A percentile compares a stretch with the other conserved stretches of the same genome.
Evolutionary conservation across 1,284 basidiomycete species (phyloP).

Genomic region (Ganoderma lingzhi): DNA sequence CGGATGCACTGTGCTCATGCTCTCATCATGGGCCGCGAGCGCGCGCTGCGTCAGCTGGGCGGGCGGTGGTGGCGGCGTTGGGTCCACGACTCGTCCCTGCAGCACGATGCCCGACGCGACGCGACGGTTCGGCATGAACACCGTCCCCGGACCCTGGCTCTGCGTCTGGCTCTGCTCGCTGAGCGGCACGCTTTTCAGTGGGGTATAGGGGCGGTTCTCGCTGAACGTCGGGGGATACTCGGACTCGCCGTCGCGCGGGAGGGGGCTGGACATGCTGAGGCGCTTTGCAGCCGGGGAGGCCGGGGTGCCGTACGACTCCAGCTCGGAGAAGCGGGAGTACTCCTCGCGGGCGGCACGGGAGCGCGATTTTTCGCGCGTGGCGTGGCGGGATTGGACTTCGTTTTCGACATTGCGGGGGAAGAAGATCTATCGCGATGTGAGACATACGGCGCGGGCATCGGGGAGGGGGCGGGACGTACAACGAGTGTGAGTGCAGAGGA

Average conservation of each 20-base stretch:
- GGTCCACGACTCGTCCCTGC: slow-evolving; percentile 33
- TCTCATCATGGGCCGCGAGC: slow-evolving; percentile 34
- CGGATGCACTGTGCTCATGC: slow-evolving; percentile 35
- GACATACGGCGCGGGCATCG: not conserved
- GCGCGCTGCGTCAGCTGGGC: slow-evolving; percentile 35
- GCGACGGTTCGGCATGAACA: slow-evolving; percentile 41
- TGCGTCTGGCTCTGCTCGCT: not conserved
- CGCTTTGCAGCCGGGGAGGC: slow-evolving; percentile 20
- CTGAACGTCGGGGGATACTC: not conserved
- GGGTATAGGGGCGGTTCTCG: slow-evolving; percentile 11
- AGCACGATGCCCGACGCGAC: slow-evolving; percentile 34
- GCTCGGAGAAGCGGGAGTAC: slow-evolving; percentile 29
- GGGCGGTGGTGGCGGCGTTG: slow-evolving; percentile 14
- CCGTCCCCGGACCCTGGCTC: slow-evolving; percentile 23
- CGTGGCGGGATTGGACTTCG: slow-evolving; percentile 47
- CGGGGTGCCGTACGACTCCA: slow-evolving; percentile 23
- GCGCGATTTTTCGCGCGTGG: slow-evolving; percentile 34
- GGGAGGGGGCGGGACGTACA: slow-evolving; percentile 49
- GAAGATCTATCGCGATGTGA: slow-evolving; percentile 61
- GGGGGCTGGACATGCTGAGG: slow-evolving; percentile 7
- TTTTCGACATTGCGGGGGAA: slow-evolving; percentile 76
- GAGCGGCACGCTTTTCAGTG: not conserved
- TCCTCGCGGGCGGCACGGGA: slow-evolving; percentile 20
- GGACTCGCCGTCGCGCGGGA: slow-evolving; percentile 15
- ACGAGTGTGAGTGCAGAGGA: slow-evolving; percentile 79